These are phyloP conservation scores for Trichoderma aggressivum DNA, from an alignment of 2,329 filamentous ascomycete genomes.

Conservation along the genomic window DNA sequence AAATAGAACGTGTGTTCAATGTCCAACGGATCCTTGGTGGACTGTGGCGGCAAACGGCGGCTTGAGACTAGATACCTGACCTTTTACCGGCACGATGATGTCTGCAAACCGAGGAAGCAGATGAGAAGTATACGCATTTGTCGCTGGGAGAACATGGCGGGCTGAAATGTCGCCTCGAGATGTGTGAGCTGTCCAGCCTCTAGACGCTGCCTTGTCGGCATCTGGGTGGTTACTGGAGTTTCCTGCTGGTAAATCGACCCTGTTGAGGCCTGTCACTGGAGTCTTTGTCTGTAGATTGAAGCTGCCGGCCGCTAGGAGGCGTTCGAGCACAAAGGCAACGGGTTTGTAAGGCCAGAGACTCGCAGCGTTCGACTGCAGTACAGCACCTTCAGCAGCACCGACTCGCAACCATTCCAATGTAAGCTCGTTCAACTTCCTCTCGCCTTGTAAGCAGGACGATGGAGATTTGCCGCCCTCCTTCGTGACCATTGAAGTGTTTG, in stretches of 20 bases:
- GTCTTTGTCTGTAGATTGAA: background rate
- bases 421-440: background rate
- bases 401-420: background rate
- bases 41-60: rapidly evolving
- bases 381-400: background rate
- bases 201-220: background rate
- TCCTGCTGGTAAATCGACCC: background rate
- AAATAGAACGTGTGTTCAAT: background rate
- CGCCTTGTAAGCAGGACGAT: rapidly evolving
- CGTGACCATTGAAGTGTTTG: background rate
- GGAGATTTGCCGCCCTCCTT: background rate
- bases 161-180: background rate
- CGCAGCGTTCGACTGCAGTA: background rate
- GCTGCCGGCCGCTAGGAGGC: rapidly evolving
- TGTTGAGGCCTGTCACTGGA: background rate
- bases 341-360: background rate
- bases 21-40: background rate
- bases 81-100: background rate
- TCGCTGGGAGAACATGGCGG: background rate
- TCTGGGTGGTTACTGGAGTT: background rate
- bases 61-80: background rate
- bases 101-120: background rate
- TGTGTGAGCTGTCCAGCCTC: background rate
- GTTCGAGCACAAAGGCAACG: background rate
- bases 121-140: background rate